A percentile compares a stretch with the other conserved stretches of the same genome.
Evolutionary conservation across 192 early-diverging fungal species (phyloP).

Genomic region (Tieghemiomyces parasiticus): DNA sequence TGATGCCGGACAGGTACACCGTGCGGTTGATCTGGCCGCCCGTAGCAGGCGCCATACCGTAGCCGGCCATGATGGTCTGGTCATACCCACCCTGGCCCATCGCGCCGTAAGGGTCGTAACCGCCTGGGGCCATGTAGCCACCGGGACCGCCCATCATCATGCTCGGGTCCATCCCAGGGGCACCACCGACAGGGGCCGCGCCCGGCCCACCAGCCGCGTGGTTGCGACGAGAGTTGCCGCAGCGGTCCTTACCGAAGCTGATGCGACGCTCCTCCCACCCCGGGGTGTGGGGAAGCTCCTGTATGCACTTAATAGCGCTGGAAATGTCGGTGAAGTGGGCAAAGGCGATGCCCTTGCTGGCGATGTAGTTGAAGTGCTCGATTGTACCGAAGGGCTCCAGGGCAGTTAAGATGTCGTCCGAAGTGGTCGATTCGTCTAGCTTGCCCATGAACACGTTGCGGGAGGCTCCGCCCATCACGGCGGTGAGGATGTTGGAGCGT

Average conservation of each 20-base stretch:
- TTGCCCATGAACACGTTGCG: constrained; percentile 75
- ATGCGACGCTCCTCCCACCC: constrained; percentile 42
- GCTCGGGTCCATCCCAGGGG: constrained; percentile 11
- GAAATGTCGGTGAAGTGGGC: constrained; percentile 59
- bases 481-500: constrained; percentile 34
- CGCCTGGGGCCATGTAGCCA: neutral
- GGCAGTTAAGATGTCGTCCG: constrained; percentile 36
- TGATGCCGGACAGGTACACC: constrained; percentile 69
- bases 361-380: constrained; percentile 53
- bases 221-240: constrained; percentile 36
- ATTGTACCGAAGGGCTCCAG: constrained; percentile 49
- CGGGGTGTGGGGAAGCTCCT: constrained; percentile 34
- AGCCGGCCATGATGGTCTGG: constrained; percentile 6
- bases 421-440: constrained; percentile 44
- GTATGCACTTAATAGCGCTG: constrained; percentile 61
- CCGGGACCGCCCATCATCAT: constrained; percentile 6
- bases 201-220: too few relatives aligned
- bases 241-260: constrained; percentile 77
- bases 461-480: constrained; percentile 49
- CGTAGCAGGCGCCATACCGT: neutral
- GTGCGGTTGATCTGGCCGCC: constrained; percentile 37
- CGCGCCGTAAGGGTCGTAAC: constrained; percentile 14
- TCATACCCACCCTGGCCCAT: neutral
- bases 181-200: constrained; percentile 10
- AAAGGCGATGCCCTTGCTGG: constrained; percentile 68